These are phyloP conservation scores for Diaporthe eres DNA, from an alignment of 2,329 filamentous ascomycete species.

Conservation along the genomic window DNA sequence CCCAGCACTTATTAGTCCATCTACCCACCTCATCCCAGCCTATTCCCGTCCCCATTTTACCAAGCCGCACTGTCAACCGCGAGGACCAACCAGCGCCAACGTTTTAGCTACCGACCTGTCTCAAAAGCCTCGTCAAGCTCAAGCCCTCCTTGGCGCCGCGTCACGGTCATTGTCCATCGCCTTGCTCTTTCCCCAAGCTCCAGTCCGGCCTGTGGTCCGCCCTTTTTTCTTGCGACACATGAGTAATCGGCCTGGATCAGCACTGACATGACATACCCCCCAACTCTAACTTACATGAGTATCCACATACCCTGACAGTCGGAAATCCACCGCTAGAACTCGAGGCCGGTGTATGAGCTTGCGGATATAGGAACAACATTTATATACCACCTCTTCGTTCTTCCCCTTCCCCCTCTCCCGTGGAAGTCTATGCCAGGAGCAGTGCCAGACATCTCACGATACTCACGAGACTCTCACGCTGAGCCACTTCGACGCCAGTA, in stretches of 20 bases:
- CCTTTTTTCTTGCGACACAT: slow-evolving; percentile 14
- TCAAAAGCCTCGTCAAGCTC: slow-evolving; percentile 26
- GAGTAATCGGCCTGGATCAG: slow-evolving; percentile 9
- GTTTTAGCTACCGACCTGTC: slow-evolving; percentile 34
- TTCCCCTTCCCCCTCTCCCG: too few relatives aligned
- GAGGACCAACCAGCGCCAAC: slow-evolving; percentile 26
- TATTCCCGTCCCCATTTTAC: slow-evolving; percentile 1
- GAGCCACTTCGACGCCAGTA: not conserved
- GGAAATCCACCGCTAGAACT: slow-evolving; percentile 4
- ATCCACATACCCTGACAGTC: slow-evolving; percentile 17
- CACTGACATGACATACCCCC: slow-evolving; percentile 23
- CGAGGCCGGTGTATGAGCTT: slow-evolving; percentile 11
- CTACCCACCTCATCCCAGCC: not conserved
- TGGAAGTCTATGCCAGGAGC: not conserved
- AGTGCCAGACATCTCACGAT: not conserved
- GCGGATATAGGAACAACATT: not conserved
- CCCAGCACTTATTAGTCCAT: not conserved
- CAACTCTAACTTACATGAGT: slow-evolving; percentile 29
- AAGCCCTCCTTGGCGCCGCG: slow-evolving; percentile 35
- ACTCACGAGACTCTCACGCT: not conserved
- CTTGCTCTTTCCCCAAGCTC: slow-evolving; percentile 19
- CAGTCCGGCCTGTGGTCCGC: slow-evolving; percentile 31
- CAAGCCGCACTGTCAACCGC: slow-evolving; percentile 25
- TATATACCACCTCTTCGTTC: slow-evolving; percentile 17
- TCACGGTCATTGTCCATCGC: slow-evolving; percentile 15